Conservation (phyloP, 805 yeast genomes). For the Kluyveromyces siamensis region DNA sequence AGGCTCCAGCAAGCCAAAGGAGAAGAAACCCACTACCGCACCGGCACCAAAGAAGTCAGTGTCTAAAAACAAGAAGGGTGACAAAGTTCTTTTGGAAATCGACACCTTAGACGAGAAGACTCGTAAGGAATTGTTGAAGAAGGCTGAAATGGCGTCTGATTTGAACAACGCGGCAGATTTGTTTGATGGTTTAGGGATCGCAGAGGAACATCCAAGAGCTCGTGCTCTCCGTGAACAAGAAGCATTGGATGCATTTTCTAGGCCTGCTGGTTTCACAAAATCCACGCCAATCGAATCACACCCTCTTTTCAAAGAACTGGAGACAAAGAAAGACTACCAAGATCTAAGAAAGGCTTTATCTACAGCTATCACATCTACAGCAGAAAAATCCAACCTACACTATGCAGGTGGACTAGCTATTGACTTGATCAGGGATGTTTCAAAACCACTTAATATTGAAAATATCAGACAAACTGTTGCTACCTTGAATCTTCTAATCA, state of each 20-base stretch:
- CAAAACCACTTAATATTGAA: conserved; percentile 74
- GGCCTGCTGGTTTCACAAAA: conserved; percentile 24
- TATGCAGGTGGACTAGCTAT: conserved; percentile 71
- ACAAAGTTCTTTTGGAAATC: conserved; percentile 42
- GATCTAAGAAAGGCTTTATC: conserved; percentile 66
- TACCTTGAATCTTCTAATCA: conserved; percentile 70
- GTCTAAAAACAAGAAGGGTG: conserved; percentile 25
- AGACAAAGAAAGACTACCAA: conserved; percentile 69
- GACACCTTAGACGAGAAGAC: conserved; percentile 66
- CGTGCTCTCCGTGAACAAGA: conserved; percentile 29
- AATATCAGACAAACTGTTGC: conserved; percentile 77
- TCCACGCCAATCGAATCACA: conserved; percentile 58
- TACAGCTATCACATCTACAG: conserved; percentile 49
- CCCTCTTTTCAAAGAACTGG: conserved; percentile 72
- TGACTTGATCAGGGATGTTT: conserved; percentile 77
- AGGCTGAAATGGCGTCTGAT: conserved; percentile 80
- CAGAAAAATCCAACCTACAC: conserved; percentile 52
- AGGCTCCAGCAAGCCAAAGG: conserved; percentile 37
- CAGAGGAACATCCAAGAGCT: conserved; percentile 39
- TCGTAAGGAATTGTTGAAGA: conserved; percentile 61
- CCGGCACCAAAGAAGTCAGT: conserved; percentile 19
- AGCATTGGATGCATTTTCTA: conserved; percentile 26
- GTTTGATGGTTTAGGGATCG: conserved; percentile 62
- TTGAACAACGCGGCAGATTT: conserved; percentile 88
- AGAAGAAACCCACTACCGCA: conserved; percentile 27